phyloP scores from a whole-genome alignment of 768 basidiomycete species.

The Pulveroboletus ravenelii region DNA sequence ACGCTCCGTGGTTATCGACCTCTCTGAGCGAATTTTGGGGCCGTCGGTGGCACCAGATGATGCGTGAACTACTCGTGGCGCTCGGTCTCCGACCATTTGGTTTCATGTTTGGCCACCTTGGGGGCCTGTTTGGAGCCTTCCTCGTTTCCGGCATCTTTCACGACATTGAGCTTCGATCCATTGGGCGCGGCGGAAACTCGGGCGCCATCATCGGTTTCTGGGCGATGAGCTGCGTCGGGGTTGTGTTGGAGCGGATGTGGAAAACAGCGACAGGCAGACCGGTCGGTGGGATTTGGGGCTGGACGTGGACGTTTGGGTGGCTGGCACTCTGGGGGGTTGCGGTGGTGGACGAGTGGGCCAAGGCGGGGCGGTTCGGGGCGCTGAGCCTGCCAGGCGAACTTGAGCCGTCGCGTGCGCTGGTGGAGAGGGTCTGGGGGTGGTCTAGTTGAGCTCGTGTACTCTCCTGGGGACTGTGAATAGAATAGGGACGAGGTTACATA shows the following conservation, averaged over 20 bases:
- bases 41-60: conserved; percentile 60
- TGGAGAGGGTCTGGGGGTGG: conserved; percentile 6
- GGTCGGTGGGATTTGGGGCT: conserved; percentile 44
- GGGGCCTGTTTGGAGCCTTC: conserved; percentile 53
- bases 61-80: conserved; percentile 49
- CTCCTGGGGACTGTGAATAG: not conserved
- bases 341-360: conserved; percentile 39
- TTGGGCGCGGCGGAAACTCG: conserved; percentile 46
- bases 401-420: conserved; percentile 22
- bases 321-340: conserved; percentile 44
- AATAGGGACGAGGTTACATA: not conserved
- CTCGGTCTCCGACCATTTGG: conserved; percentile 43
- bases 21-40: conserved; percentile 62
- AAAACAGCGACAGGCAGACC: conserved; percentile 36
- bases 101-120: conserved; percentile 44
- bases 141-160: conserved; percentile 55
- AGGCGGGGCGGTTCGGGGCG: conserved; percentile 10
- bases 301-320: conserved; percentile 52
- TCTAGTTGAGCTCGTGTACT: not conserved
- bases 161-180: conserved; percentile 48
- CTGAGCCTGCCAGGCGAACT: conserved; percentile 7
- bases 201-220: conserved; percentile 45
- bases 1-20: conserved; percentile 49
- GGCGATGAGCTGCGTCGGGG: conserved; percentile 48
- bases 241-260: conserved; percentile 47